Conservation (phyloP, 805 yeast genomes). For the Saccharomycopsis fibuligera region DNA sequence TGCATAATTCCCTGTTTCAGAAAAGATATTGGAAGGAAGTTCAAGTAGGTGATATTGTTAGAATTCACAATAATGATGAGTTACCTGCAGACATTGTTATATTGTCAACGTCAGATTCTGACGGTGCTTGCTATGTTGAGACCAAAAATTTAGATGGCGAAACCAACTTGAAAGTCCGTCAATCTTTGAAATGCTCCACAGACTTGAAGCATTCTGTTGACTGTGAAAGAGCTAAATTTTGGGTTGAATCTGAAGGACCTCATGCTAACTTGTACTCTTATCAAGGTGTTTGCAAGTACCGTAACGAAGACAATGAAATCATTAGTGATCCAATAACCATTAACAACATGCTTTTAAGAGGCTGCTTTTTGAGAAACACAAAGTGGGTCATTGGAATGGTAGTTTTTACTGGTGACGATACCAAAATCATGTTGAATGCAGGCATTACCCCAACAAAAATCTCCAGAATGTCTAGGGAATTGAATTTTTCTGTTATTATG, state of each 20-base stretch:
- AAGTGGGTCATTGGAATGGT: constrained; percentile 80
- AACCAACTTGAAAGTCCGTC: constrained; percentile 70
- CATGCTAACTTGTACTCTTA: constrained; percentile 71
- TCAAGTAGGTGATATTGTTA: constrained; percentile 64
- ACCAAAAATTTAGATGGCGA: constrained; percentile 81
- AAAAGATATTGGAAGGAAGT: constrained; percentile 40
- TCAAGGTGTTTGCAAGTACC: constrained; percentile 62
- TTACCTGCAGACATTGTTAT: constrained; percentile 70
- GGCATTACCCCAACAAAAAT: constrained; percentile 75
- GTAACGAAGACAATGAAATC: constrained; percentile 33
- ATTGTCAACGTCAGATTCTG: constrained; percentile 59
- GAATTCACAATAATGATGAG: constrained; percentile 69
- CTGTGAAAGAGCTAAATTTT: constrained; percentile 46
- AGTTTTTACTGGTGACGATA: constrained; percentile 68
- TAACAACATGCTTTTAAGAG: constrained; percentile 65
- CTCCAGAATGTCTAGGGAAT: constrained; percentile 66
- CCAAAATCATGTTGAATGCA: constrained; percentile 76
- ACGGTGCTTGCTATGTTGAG: constrained; percentile 69
- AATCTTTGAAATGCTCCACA: constrained; percentile 58
- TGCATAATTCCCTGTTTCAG: constrained; percentile 33
- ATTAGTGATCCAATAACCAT: constrained; percentile 51
- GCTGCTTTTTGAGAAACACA: constrained; percentile 72
- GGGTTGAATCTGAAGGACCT: constrained; percentile 81
- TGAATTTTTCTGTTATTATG: constrained; percentile 61
- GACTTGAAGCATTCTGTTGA: constrained; percentile 43